Base-by-base conservation (phyloP, 2,329 filamentous ascomycete genomes). In the Fonsecaea pedrosoi region DNA sequence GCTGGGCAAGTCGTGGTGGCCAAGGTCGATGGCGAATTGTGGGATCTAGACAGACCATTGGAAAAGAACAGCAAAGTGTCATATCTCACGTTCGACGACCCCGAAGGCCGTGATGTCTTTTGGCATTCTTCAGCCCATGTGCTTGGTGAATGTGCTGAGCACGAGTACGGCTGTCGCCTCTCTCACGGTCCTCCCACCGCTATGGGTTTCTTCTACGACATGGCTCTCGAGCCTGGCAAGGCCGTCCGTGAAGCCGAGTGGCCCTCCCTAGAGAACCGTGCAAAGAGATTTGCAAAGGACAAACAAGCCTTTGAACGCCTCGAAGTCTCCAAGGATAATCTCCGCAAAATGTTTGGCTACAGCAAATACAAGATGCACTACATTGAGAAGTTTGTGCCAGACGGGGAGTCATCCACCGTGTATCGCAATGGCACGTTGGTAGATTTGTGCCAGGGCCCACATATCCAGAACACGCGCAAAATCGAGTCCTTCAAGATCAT, bases 301-400 rank as follows among this genome's bases (percentile, higher is more conserved):
- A 97, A 96, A 85, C 94, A 98, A 81, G 89, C 89, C 60, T 98
- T 98, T 77, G 91, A 97, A 83, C 89, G 95, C 67, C 83, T 98
- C 56, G 90, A 90, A 71, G 87, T 97, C 76, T 91, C 91, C 71
- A 98, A 98, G 82, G 91, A 94, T 62, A 90, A 98, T 72, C 85
- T 98, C 59, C 87, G 95, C 60, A 92, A 97, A 78, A 97, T 98
- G 92, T 98, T 98, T 84, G 88, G 89, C 74, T 96, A 96, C 85
- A 97, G 96, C 86, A 95, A 95, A 79, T 98, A 97, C 85, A 98
- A 99, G 87, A 89, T 96, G 78, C 92, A 97, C 79, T 96, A 98
- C 79, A 98, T 99, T 82, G 90, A 92, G 74, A 91, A 93, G 83
- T 93, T 96, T 80, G 92, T 98, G 68, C 84, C 89, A 45, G 92